Conservation (phyloP, 768 basidiomycete genomes). For the Cystobasidium ongulense region DNA sequence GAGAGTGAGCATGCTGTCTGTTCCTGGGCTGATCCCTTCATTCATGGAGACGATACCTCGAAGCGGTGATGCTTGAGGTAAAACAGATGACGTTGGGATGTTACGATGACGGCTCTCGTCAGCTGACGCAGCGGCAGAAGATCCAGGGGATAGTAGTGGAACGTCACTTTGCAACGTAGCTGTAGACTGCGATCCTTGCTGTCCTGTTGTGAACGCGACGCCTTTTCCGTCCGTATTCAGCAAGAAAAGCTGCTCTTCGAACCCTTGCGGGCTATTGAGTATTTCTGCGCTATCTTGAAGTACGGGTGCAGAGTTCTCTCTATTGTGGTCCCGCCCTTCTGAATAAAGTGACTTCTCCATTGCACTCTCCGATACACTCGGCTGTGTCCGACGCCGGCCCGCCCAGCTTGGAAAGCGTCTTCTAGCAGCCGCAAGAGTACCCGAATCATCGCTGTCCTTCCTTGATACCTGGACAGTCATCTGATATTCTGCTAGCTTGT, state of each 20-base stretch:
- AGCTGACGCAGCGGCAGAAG: background rate
- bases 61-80: background rate
- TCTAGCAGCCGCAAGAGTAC: background rate
- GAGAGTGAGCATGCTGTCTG: background rate
- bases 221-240: background rate
- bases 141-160: background rate
- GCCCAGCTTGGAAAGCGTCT: background rate
- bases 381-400: background rate
- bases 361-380: background rate
- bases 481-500: background rate
- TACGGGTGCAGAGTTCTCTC: background rate
- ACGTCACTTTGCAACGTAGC: background rate
- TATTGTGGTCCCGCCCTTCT: background rate
- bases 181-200: background rate
- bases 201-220: background rate
- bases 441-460: background rate
- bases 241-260: slow-evolving; percentile 5
- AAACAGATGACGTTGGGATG: background rate
- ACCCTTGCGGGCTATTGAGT: background rate
- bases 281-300: background rate
- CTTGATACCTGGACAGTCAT: background rate
- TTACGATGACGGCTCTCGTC: background rate
- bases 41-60: background rate
- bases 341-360: background rate
- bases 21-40: background rate